Percentiles rank a stretch among this genome's conserved stretches.
phyloP scores from a whole-genome alignment of 1,284 basidiomycete species.

The Cryptococcus hybrid region DNA sequence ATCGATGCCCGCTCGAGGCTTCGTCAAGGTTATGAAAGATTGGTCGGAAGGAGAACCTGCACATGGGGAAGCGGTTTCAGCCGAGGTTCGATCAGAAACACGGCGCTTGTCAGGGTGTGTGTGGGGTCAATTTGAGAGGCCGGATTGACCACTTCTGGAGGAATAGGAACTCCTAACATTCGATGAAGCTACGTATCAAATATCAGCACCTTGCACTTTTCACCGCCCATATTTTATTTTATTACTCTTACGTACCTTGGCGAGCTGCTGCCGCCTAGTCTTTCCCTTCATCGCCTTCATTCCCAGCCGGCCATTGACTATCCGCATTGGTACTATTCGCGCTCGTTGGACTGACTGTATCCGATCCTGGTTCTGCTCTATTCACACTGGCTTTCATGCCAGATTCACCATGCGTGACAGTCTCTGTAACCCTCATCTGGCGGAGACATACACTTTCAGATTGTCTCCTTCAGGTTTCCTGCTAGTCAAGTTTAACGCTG shows the following conservation, averaged over 20 bases:
- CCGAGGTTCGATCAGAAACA: not conserved
- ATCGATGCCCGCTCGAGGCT: conserved; percentile 3
- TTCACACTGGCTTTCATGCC: not conserved
- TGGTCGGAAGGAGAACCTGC: not conserved
- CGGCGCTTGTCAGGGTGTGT: not conserved
- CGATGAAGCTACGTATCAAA: conserved; percentile 21
- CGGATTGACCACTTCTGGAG: conserved; percentile 12
- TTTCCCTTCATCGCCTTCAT: conserved; percentile 14
- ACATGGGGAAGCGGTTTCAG: not conserved
- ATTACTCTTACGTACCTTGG: conserved; percentile 19
- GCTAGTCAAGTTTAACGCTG: conserved; percentile 9
- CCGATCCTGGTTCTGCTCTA: not conserved
- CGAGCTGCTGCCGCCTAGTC: conserved; percentile 22
- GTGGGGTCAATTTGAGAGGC: conserved; percentile 1
- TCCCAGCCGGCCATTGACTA: not conserved
- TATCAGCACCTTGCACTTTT: not conserved
- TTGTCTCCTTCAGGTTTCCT: not conserved
- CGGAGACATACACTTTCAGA: conserved; percentile 27
- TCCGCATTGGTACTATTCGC: not conserved
- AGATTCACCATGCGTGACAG: not conserved
- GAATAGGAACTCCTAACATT: conserved; percentile 23
- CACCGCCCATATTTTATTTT: not conserved
- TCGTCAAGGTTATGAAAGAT: conserved; percentile 13
- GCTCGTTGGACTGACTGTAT: not conserved
- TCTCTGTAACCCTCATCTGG: conserved; percentile 26